phyloP scores from a whole-genome alignment of 2,329 filamentous ascomycete species.

The Aspergillus ochraceus region DNA sequence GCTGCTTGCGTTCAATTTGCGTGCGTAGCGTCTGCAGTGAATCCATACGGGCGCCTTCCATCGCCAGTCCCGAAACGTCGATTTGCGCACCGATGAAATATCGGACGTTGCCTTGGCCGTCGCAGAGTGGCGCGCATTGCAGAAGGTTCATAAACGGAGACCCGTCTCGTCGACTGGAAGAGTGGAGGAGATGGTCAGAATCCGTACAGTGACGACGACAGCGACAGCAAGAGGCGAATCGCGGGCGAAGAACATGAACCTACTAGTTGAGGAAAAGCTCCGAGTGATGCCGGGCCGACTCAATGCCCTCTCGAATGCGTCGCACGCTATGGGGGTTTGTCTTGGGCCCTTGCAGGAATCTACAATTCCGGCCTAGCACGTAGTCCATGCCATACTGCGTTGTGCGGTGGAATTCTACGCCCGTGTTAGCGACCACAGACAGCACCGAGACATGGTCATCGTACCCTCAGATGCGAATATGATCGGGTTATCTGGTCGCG shows the following conservation, averaged over 20 bases:
- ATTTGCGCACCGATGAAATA: constrained; percentile 74
- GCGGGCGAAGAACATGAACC: constrained; percentile 19
- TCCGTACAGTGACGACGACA: background rate
- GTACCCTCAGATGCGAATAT: constrained; percentile 73
- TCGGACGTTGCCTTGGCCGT: constrained; percentile 64
- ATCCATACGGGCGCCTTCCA: constrained; percentile 65
- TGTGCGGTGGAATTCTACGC: constrained; percentile 67
- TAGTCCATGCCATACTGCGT: constrained; percentile 75
- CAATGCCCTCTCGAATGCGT: constrained; percentile 62
- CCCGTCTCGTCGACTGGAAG: constrained; percentile 64
- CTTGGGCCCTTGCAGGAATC: constrained; percentile 73
- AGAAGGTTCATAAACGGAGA: constrained; percentile 76
- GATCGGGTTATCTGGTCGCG: constrained; percentile 71
- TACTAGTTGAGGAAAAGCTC: constrained; percentile 77
- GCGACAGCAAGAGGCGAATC: constrained; percentile 2
- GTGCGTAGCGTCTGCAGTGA: constrained; percentile 55
- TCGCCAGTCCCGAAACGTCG: constrained; percentile 68
- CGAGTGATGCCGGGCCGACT: constrained; percentile 66
- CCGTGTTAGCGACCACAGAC: background rate
- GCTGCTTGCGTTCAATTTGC: constrained; percentile 20
- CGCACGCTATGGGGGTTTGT: constrained; percentile 64
- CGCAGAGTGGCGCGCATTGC: constrained; percentile 70
- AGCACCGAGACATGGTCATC: background rate
- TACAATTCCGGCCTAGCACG: constrained; percentile 72
- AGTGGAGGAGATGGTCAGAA: constrained; percentile 1